Base-by-base conservation (phyloP, 1,284 basidiomycete species). In the Sanghuangporus baumii region DNA sequence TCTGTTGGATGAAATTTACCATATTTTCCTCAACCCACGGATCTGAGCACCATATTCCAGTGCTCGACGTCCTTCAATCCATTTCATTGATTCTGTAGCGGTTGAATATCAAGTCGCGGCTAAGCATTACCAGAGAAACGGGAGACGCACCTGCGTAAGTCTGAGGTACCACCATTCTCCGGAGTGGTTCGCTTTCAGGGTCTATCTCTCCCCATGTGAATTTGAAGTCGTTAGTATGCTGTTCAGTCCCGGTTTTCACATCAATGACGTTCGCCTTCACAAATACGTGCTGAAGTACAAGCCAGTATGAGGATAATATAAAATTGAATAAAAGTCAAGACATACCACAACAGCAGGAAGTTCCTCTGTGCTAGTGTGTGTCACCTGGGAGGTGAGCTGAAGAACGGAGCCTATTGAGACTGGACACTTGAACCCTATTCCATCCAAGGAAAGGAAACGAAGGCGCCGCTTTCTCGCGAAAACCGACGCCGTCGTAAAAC, bases 341-440 rank as follows among this genome's bases (percentile, higher is more conserved):
- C 82, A 64, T 71, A 88, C 87, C 40, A 87, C 80, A 11, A 82
- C 71, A 36, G 78, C 74, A 9, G 82, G 79, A 59, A 77, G 79
- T 56, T 78, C 73, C 20, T 73, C 70, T 0, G 75, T 76, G 2
- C 75, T 72, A 0, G 85, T 83, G 67, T 88, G 81, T 18, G 87
- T 78, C 38, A 93, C 81, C 66, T 84, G 81, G 0, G 89, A 89
- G 1, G 83, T 84, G 47, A 93, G 78, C 8, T 86, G 82, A 8
- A 93, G 81, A 57, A 93, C 87, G 0, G 87, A 91, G 5, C 91
- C 91, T 58, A 93, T 91, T 2, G 89, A 87, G 0, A 94, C 91
- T 0, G 91, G 90, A n/a, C 84, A 81, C 54, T 83, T 79, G 76
- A 94, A 93, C 1, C 85, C 84, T 71, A 93, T 92, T 57, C 85